These are phyloP conservation scores for Ilex aquifolium DNA, from an alignment of 257 asterid genomes.

Conservation along the genomic window DNA sequence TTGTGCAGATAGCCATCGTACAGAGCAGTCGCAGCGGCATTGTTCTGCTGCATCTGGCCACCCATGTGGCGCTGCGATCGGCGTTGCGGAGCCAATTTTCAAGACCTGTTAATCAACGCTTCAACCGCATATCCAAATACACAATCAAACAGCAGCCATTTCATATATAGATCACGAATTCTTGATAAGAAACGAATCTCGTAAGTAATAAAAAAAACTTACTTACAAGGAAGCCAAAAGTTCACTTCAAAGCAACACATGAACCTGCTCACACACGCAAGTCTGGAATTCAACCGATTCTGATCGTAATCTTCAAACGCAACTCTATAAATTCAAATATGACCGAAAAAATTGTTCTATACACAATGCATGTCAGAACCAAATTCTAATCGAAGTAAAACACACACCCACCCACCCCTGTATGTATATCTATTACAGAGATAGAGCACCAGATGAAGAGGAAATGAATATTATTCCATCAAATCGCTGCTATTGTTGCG, in stretches of 20 bases:
- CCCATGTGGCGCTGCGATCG: conserved; percentile 97
- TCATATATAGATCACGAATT: conserved; percentile 3
- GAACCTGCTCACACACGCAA: conserved; percentile 19
- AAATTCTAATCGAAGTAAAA: too few species aligned
- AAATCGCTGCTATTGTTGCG: too few species aligned
- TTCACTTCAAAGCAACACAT: conserved; percentile 26
- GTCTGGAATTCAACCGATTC: conserved; percentile 18
- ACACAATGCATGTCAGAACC: too few species aligned
- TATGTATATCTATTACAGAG: too few species aligned
- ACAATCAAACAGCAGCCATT: not conserved
- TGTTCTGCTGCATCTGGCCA: conserved; percentile 99
- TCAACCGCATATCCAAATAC: conserved; percentile 15
- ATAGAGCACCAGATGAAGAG: too few species aligned
- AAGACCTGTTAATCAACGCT: conserved; percentile 62
- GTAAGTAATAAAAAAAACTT: not conserved
- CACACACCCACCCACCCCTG: too few species aligned
- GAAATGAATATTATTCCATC: too few species aligned
- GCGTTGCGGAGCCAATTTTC: conserved; percentile 98
- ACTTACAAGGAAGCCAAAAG: conserved; percentile 18
- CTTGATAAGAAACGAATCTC: not conserved
- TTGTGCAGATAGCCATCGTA: conserved; percentile 57
- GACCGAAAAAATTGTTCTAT: too few species aligned
- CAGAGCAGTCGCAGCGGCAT: conserved; percentile 79
- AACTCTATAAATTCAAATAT: too few species aligned
- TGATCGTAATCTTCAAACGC: too few species aligned